A percentile compares a stretch with the other conserved stretches of the same genome.
These are phyloP conservation scores for Neoboletus magnificus DNA, from an alignment of 768 basidiomycete genomes.

Conservation along the genomic window DNA sequence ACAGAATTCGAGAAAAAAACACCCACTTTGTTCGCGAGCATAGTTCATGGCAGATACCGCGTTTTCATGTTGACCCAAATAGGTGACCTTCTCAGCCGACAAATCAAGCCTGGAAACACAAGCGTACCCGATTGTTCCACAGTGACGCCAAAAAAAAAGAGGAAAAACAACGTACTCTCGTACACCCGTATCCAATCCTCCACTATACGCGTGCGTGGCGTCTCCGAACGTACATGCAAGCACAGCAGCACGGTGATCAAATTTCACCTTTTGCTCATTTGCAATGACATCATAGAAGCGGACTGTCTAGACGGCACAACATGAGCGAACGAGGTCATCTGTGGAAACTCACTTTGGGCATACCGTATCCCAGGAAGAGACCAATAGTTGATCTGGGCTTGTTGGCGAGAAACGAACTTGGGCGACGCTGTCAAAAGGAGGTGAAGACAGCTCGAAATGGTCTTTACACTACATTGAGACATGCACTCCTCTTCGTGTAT, in stretches of 20 bases:
- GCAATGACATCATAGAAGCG: slow-evolving; percentile 51
- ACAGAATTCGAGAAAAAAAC: background rate
- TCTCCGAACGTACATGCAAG: slow-evolving; percentile 78
- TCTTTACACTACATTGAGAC: slow-evolving; percentile 15
- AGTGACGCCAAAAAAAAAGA: background rate
- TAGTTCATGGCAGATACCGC: slow-evolving; percentile 77
- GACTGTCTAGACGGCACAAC: slow-evolving; percentile 51
- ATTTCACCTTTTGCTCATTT: slow-evolving; percentile 73
- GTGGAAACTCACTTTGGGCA: slow-evolving; percentile 11
- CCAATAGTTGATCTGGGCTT: slow-evolving; percentile 74
- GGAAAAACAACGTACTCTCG: slow-evolving; percentile 51
- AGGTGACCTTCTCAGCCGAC: slow-evolving; percentile 62
- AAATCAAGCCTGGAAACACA: slow-evolving; percentile 58
- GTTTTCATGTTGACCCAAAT: slow-evolving; percentile 79
- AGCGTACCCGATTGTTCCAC: background rate
- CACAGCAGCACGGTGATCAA: slow-evolving; percentile 86
- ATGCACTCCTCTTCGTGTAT: no score
- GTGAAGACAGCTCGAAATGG: slow-evolving; percentile 50
- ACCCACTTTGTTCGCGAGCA: slow-evolving; percentile 60
- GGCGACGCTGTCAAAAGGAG: slow-evolving; percentile 85
- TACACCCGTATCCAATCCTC: slow-evolving; percentile 81
- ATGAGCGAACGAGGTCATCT: slow-evolving; percentile 21
- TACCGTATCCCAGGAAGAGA: slow-evolving; percentile 88
- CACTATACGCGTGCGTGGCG: slow-evolving; percentile 69
- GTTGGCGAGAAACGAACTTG: slow-evolving; percentile 77